Evolutionary conservation across 2,329 filamentous ascomycete genomes (phyloP).

Genomic region (Rhynchosporium secalis): DNA sequence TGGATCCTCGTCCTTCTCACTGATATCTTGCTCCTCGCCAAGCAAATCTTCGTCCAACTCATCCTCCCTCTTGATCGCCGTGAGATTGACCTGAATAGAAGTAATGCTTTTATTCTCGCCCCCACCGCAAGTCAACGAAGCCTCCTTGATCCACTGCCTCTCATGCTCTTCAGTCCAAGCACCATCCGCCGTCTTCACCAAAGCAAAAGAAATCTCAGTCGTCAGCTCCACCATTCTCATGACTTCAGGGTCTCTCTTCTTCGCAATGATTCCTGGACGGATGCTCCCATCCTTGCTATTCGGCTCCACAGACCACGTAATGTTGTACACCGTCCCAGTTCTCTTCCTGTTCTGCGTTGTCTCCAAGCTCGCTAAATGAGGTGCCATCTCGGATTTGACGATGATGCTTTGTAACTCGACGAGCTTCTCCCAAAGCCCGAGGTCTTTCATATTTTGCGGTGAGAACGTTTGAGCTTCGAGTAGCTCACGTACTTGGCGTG

Average conservation of each 20-base stretch:
- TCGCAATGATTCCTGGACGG: conserved; percentile 1
- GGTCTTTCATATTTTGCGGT: not conserved
- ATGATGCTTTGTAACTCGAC: conserved; percentile 8
- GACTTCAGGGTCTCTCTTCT: not conserved
- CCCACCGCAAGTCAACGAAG: conserved; percentile 1
- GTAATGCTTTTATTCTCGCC: conserved; percentile 3
- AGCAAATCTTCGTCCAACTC: too few species aligned
- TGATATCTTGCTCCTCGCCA: too few species aligned
- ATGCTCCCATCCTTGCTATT: conserved; percentile 4
- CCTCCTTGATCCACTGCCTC: conserved; percentile 6
- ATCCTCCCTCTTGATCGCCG: not conserved
- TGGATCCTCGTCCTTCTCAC: not conserved
- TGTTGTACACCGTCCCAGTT: not conserved
- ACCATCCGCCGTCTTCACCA: not conserved
- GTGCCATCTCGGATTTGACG: not conserved
- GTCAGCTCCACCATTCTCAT: not conserved
- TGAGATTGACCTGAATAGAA: conserved; percentile 7
- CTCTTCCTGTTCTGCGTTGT: not conserved
- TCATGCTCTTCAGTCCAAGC: conserved; percentile 9
- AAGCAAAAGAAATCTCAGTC: not conserved
- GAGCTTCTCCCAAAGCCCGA: not conserved
- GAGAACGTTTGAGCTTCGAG: not conserved
- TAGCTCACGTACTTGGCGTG: not conserved
- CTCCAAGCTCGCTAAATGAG: not conserved
- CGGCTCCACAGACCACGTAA: conserved; percentile 2